A percentile compares a stretch with the other conserved stretches of the same genome.
These are phyloP conservation scores for Aspergillus incahuasiensis DNA, from an alignment of 495 filamentous ascomycete species.

Conservation along the genomic window DNA sequence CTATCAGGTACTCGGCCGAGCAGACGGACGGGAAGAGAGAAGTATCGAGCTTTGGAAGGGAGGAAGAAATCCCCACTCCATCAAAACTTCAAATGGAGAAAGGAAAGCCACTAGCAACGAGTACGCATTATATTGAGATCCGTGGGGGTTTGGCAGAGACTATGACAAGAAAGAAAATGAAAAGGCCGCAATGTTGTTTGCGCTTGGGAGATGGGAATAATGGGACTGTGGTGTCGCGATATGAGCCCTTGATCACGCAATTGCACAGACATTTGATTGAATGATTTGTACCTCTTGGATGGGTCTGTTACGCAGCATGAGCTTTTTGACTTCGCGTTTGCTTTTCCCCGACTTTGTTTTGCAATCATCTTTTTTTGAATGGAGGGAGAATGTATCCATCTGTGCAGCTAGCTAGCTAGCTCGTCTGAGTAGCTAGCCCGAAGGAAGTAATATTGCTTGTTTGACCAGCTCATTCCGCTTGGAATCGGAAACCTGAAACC, in stretches of 20 bases:
- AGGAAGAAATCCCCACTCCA: neutral
- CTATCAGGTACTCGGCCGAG: neutral
- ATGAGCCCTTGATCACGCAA: slow-evolving; percentile 1
- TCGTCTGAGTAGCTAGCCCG: neutral
- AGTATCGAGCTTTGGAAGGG: too few relatives aligned
- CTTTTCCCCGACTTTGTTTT: neutral
- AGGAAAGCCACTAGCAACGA: neutral
- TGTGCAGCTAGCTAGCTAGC: neutral
- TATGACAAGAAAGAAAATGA: slow-evolving; percentile 6
- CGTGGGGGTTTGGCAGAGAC: neutral
- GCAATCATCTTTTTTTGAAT: neutral
- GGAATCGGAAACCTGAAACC: neutral
- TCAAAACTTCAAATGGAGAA: neutral
- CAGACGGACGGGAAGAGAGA: neutral
- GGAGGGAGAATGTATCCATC: slow-evolving; percentile 8
- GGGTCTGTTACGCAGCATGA: neutral
- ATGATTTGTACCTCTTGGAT: neutral
- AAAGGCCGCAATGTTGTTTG: neutral
- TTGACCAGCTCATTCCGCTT: neutral
- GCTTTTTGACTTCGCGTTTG: neutral
- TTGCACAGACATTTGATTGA: neutral
- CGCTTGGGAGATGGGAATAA: neutral
- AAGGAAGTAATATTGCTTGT: slow-evolving; percentile 9
- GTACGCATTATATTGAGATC: neutral
- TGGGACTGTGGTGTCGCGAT: neutral